Conservation (phyloP, 208 protist species). For the Leishmania tropica region DNA sequence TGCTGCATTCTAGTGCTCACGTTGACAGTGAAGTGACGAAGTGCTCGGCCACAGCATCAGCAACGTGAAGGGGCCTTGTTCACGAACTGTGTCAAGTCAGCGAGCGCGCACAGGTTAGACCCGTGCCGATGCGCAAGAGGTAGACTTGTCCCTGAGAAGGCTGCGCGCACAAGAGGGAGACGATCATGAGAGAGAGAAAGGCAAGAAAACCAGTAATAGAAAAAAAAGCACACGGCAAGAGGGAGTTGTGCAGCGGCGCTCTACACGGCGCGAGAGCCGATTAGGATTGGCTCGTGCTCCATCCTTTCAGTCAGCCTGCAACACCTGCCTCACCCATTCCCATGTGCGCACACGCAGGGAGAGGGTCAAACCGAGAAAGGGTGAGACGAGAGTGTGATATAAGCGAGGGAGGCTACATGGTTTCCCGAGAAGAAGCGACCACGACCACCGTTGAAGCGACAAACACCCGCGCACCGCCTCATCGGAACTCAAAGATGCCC, state of each 20-base stretch:
- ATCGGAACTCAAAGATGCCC: conserved; percentile 35
- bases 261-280: background rate
- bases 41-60: background rate
- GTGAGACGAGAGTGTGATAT: background rate
- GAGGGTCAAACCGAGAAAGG: background rate
- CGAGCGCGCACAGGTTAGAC: background rate
- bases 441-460: background rate
- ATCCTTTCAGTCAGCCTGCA: background rate
- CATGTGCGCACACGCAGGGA: background rate
- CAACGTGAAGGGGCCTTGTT: background rate
- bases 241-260: background rate
- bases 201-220: background rate
- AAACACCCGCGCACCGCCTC: background rate
- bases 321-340: background rate
- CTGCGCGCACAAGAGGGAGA: background rate
- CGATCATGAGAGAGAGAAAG: background rate
- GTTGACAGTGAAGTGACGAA: background rate
- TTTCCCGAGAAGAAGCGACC: background rate
- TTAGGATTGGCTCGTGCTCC: background rate
- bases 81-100: background rate
- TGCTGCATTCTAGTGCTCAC: background rate
- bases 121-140: background rate
- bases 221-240: background rate
- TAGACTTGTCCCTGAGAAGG: background rate
- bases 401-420: background rate